Evolutionary conservation across 1,139 yeast genomes (phyloP).

Genomic region (Magnusiomyces sp.): DNA sequence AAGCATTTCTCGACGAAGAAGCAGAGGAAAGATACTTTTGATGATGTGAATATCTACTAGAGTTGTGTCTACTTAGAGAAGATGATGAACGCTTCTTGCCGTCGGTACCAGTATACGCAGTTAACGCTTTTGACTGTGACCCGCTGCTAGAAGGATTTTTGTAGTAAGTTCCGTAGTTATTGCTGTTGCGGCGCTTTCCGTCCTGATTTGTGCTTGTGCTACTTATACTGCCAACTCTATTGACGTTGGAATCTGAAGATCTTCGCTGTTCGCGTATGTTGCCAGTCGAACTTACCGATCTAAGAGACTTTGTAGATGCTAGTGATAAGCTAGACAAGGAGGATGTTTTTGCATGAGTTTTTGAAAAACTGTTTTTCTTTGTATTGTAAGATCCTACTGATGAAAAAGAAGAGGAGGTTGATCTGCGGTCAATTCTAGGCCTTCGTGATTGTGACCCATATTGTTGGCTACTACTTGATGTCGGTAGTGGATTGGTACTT

Average conservation of each 20-base stretch:
- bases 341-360: constrained; percentile 25
- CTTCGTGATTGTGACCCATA: constrained; percentile 11
- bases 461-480: constrained; percentile 7
- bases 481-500: not conserved
- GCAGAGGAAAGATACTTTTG: constrained; percentile 10
- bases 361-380: constrained; percentile 10
- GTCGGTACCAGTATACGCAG: constrained; percentile 4
- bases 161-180: no score
- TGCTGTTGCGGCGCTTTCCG: not conserved
- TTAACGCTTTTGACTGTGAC: no score
- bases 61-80: not conserved
- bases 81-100: constrained; percentile 10
- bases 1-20: constrained; percentile 7
- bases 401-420: constrained; percentile 31
- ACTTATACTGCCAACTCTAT: not conserved
- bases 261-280: constrained; percentile 1
- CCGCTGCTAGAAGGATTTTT: no score
- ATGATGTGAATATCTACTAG: not conserved
- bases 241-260: not conserved
- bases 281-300: not conserved
- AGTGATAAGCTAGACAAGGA: constrained; percentile 28
- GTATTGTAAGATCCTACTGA: constrained; percentile 19
- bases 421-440: constrained; percentile 23
- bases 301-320: constrained; percentile 13
- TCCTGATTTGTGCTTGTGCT: not conserved